phyloP scores from a whole-genome alignment of 495 filamentous ascomycete species.

The Monascus purpureus region DNA sequence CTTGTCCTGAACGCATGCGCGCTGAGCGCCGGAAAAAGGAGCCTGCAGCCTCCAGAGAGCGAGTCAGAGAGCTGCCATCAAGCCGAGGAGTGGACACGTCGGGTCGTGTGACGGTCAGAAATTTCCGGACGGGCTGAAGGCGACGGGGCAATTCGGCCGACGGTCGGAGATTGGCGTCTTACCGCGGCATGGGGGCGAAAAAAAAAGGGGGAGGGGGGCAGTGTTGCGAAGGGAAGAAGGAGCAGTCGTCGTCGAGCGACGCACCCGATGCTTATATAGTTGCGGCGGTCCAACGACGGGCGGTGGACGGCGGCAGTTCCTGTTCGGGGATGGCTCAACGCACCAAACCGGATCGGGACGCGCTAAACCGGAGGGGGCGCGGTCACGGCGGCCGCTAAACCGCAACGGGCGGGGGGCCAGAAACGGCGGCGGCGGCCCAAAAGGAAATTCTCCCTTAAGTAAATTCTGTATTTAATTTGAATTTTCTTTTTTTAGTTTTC shows the following conservation, averaged over 20 bases:
- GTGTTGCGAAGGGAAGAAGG: not conserved
- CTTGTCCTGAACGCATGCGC: not conserved
- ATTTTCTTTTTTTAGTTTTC: too few relatives aligned
- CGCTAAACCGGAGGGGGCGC: not conserved
- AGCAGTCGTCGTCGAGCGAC: not conserved
- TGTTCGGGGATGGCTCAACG: conserved; percentile 1
- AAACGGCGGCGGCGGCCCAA: not conserved
- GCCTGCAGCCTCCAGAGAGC: not conserved
- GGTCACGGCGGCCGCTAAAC: not conserved
- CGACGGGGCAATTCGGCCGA: not conserved
- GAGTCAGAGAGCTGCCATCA: not conserved
- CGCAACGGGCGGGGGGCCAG: not conserved
- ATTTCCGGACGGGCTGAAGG: not conserved
- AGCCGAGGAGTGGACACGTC: not conserved
- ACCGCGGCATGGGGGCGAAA: not conserved
- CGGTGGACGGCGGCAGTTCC: conserved; percentile 1
- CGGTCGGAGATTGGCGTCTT: not conserved
- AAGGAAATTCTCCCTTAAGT: too few relatives aligned
- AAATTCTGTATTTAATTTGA: too few relatives aligned
- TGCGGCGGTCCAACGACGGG: not conserved
- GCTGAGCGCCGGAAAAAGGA: not conserved
- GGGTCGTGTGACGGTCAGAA: not conserved
- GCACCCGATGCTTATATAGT: not conserved
- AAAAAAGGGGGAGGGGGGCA: not conserved
- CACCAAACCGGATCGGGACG: not conserved